phyloP scores from a whole-genome alignment of 108 stramenopile species.

The Conticribra weissflogii region DNA sequence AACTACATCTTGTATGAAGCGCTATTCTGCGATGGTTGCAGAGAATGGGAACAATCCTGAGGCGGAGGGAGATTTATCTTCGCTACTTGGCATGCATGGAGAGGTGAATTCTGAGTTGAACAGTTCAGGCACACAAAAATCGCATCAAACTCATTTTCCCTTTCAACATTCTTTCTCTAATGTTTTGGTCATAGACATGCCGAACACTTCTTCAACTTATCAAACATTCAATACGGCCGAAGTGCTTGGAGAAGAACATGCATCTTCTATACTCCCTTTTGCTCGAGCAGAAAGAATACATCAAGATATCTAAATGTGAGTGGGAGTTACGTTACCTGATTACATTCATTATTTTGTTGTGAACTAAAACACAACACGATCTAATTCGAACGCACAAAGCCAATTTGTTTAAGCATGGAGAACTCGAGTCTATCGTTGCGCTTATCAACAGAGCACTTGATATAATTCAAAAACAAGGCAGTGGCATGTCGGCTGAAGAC shows the following conservation, averaged over 20 bases:
- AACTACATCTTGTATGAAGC: slow-evolving; percentile 64
- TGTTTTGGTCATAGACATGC: slow-evolving; percentile 25
- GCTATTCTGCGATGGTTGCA: slow-evolving; percentile 40
- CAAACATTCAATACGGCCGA: slow-evolving; percentile 59
- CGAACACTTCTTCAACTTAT: slow-evolving; percentile 67
- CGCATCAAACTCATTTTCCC: neutral
- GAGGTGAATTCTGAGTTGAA: slow-evolving; percentile 51
- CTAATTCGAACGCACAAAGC: too few species aligned
- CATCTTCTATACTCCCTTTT: slow-evolving; percentile 78
- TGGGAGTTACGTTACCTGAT: too few species aligned
- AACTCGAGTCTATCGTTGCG: slow-evolving; percentile 36
- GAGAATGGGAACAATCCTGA: slow-evolving; percentile 37
- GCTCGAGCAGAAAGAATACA: slow-evolving; percentile 70
- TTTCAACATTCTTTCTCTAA: neutral
- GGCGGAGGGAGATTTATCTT: slow-evolving; percentile 57
- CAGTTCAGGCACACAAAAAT: too few species aligned
- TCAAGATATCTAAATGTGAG: slow-evolving; percentile 51
- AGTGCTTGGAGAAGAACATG: slow-evolving; percentile 71
- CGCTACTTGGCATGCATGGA: slow-evolving; percentile 67
- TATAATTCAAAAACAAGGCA: slow-evolving; percentile 55
- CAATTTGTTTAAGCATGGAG: slow-evolving; percentile 39
- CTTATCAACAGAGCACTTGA: slow-evolving; percentile 47
- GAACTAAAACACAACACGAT: too few species aligned
- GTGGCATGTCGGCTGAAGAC: slow-evolving; percentile 58
- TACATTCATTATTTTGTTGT: too few species aligned